phyloP scores from a whole-genome alignment of 257 asterid species.

The Solanum raphanifolium region DNA sequence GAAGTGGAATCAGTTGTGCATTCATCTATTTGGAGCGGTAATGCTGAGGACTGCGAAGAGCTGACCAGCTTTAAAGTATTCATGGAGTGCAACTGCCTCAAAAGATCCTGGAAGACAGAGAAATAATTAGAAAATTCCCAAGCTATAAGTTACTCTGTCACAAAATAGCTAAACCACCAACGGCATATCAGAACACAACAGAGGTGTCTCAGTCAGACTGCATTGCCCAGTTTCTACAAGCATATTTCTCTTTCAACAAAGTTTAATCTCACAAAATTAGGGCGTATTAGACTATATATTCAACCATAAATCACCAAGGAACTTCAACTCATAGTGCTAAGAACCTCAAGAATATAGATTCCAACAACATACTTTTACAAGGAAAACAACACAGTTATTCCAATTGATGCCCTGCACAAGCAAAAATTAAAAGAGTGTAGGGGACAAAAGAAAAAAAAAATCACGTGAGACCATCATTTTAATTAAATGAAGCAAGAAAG shows the following conservation, averaged over 20 bases:
- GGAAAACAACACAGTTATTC: background rate
- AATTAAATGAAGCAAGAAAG: background rate
- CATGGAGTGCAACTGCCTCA: slow-evolving; percentile 61
- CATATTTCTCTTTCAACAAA: background rate
- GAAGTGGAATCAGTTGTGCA: slow-evolving; percentile 11
- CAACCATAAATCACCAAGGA: background rate
- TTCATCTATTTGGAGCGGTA: slow-evolving; percentile 29
- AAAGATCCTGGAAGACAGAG: slow-evolving; percentile 44
- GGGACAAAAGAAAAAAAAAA: background rate
- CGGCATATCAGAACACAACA: background rate
- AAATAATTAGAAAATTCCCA: background rate
- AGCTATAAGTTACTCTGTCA: background rate
- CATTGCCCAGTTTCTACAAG: background rate
- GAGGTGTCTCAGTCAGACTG: background rate
- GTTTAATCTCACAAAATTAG: background rate
- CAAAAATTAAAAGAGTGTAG: background rate
- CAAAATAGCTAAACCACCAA: background rate
- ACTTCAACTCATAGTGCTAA: background rate
- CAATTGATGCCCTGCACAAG: background rate
- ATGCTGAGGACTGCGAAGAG: slow-evolving; percentile 32
- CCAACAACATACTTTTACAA: background rate
- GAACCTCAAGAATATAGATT: background rate
- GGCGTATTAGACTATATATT: background rate
- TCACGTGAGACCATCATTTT: background rate
- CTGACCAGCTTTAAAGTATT: slow-evolving; percentile 29